These are phyloP conservation scores for Chrysosporium queenslandicum DNA, from an alignment of 2,329 filamentous ascomycete genomes.

Conservation along the genomic window DNA sequence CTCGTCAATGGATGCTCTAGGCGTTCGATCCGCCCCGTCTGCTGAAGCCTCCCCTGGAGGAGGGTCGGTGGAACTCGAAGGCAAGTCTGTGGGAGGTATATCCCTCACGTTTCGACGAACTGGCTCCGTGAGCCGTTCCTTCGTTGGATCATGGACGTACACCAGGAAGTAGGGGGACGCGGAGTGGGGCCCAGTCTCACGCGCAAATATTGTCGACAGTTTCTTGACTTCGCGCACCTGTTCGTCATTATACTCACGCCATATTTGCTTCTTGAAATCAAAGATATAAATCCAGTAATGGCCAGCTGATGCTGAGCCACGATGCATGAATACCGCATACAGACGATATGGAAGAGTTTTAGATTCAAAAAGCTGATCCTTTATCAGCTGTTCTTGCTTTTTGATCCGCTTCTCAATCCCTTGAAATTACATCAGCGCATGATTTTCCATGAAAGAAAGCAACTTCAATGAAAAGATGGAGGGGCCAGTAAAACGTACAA, in stretches of 20 bases:
- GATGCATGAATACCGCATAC: conserved; percentile 88
- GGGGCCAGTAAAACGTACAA: conserved; percentile 22
- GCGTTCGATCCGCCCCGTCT: not conserved
- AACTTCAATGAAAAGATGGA: not conserved
- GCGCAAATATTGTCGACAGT: conserved; percentile 57
- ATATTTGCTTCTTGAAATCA: conserved; percentile 70
- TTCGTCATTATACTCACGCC: conserved; percentile 92
- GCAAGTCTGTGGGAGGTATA: not conserved
- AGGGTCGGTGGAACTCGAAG: not conserved
- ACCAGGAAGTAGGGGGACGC: conserved; percentile 77
- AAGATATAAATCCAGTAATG: conserved; percentile 98
- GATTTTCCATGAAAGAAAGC: not conserved
- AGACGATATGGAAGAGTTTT: conserved; percentile 64
- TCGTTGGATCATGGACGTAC: conserved; percentile 62
- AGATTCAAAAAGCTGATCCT: conserved; percentile 53
- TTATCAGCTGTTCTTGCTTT: conserved; percentile 41
- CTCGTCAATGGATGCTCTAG: not conserved
- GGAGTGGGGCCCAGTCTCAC: conserved; percentile 49
- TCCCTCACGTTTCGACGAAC: conserved; percentile 34
- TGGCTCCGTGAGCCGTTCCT: conserved; percentile 49
- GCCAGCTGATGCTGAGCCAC: conserved; percentile 56
- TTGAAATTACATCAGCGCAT: not conserved
- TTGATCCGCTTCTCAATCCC: conserved; percentile 36
- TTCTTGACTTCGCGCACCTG: conserved; percentile 60
- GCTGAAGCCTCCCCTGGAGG: not conserved